phyloP scores from a whole-genome alignment of 305 asterid species.

The Fraxinus sp. region DNA sequence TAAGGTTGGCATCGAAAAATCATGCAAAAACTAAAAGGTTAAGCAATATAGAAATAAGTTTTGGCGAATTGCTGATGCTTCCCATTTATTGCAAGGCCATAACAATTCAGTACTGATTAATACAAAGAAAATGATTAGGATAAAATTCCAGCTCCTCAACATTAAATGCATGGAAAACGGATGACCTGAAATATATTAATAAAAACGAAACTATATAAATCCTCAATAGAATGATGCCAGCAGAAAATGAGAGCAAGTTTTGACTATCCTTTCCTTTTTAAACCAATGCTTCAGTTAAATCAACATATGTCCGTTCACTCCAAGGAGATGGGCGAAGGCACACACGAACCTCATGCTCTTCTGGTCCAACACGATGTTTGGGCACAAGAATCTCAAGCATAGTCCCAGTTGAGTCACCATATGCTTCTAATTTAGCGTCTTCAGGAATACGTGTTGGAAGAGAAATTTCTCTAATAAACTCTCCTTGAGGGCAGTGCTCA shows the following conservation, averaged over 20 bases:
- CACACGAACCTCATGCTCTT: slow-evolving; percentile 51
- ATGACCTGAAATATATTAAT: not conserved
- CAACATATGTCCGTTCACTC: slow-evolving; percentile 39
- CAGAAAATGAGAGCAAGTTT: not conserved
- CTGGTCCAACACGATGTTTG: slow-evolving; percentile 54
- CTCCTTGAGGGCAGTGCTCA: slow-evolving; percentile 92
- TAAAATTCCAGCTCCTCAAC: not conserved
- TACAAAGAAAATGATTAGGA: not conserved
- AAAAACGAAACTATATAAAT: not conserved
- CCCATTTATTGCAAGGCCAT: not conserved
- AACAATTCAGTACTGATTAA: not conserved
- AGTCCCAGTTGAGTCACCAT: slow-evolving; percentile 72
- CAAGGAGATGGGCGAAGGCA: slow-evolving; percentile 55
- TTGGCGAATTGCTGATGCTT: not conserved
- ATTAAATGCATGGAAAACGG: not conserved
- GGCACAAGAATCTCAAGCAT: slow-evolving; percentile 87
- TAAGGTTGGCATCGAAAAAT: not conserved
- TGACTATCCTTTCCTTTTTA: slow-evolving; percentile 26
- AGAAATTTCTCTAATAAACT: slow-evolving; percentile 72
- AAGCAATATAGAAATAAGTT: not conserved
- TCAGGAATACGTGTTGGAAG: slow-evolving; percentile 89
- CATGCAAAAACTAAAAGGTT: not conserved
- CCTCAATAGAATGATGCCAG: not conserved
- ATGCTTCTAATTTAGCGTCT: slow-evolving; percentile 84
- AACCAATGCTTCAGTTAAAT: slow-evolving; percentile 39